Evolutionary conservation across 2,329 filamentous ascomycete species (phyloP).

Genomic region (Camptophora hylomeconis): DNA sequence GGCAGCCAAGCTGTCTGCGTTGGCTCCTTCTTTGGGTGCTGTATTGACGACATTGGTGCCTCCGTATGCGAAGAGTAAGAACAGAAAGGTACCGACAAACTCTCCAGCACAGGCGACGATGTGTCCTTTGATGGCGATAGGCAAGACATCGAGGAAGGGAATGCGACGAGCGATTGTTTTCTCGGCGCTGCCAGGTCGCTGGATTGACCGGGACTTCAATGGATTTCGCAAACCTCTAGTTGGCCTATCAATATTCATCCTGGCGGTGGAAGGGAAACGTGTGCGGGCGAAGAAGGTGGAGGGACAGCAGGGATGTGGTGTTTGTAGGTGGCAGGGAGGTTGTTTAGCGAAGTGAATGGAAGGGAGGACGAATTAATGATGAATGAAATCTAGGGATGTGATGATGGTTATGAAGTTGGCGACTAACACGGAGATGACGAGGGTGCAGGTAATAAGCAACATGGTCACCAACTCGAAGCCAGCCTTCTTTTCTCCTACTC

Average conservation of each 20-base stretch:
- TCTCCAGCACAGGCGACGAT: slow-evolving; percentile 35
- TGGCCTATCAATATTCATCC: slow-evolving; percentile 10
- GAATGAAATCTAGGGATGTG: neutral
- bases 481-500: too few relatives aligned
- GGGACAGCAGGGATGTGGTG: neutral
- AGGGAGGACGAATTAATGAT: neutral
- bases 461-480: too few relatives aligned
- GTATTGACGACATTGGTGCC: slow-evolving; percentile 34
- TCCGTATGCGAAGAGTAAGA: slow-evolving; percentile 35
- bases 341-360: neutral
- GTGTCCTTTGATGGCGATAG: slow-evolving; percentile 15
- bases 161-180: slow-evolving; percentile 11
- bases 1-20: slow-evolving; percentile 1
- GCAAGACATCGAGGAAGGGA: slow-evolving; percentile 7
- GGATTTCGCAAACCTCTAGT: slow-evolving; percentile 7
- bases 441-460: too few relatives aligned
- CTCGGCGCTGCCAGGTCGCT: slow-evolving; percentile 9
- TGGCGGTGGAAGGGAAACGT: neutral
- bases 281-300: neutral
- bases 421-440: neutral
- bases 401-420: neutral
- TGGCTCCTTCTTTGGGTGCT: slow-evolving; percentile 9
- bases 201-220: slow-evolving; percentile 9
- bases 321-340: neutral
- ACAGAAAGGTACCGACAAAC: slow-evolving; percentile 39